A percentile compares a stretch with the other conserved stretches of the same genome.
Evolutionary conservation across 371 early-diverging fungal genomes (phyloP).

Genomic region (Umbelopsis sp.): DNA sequence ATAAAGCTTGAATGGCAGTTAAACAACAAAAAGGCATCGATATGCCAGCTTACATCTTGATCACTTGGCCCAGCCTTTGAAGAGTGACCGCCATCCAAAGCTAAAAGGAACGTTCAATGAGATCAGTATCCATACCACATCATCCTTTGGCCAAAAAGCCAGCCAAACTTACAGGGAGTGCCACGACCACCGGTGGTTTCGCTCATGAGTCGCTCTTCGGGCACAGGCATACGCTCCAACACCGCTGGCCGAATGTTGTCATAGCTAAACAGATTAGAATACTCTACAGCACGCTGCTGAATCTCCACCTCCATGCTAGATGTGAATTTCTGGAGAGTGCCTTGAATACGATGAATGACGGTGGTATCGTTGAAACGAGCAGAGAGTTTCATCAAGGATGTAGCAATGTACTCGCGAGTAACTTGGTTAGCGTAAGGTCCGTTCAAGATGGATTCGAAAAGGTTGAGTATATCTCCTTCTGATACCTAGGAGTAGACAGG

Average conservation of each 20-base stretch:
- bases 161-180: constrained; percentile 33
- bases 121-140: no score
- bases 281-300: constrained; percentile 94
- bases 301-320: constrained; percentile 86
- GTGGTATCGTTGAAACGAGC: constrained; percentile 70
- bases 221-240: constrained; percentile 93
- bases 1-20: no score
- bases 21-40: no score
- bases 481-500: constrained; percentile 40
- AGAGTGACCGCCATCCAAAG: constrained; percentile 29
- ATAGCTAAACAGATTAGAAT: constrained; percentile 76
- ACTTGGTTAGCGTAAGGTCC: constrained; percentile 81
- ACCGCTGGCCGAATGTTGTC: constrained; percentile 81
- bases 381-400: constrained; percentile 88
- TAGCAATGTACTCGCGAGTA: constrained; percentile 83
- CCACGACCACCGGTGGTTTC: constrained; percentile 27
- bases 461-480: constrained; percentile 73
- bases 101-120: neutral
- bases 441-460: constrained; percentile 74
- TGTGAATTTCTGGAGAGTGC: constrained; percentile 63
- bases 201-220: constrained; percentile 64
- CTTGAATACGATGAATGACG: constrained; percentile 52
- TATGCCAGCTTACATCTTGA: constrained; percentile 48
- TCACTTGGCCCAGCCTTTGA: constrained; percentile 56
- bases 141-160: neutral